Evolutionary conservation across 495 filamentous ascomycete genomes (phyloP), one percentile per base, ranked within the genome.

Genomic region (Aspergillus steynii): DNA sequence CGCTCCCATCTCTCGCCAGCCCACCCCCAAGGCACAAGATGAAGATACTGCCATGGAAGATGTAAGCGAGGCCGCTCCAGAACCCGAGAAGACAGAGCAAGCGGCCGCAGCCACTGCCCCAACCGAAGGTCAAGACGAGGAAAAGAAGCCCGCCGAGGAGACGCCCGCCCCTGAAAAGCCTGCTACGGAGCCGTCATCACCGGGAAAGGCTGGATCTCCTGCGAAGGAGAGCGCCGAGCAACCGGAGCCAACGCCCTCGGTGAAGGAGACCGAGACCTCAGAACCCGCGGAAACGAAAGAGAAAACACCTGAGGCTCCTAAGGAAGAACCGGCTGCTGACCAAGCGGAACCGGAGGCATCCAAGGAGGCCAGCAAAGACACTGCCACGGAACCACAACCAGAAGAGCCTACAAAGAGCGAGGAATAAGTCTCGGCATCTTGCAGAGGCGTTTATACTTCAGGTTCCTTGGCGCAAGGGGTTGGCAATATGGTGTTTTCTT

Each of bases 11-110:
- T 79, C 81, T 25, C 75, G 68, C 10, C 76, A 74, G 4, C 69
- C 71, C 4, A 80, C 77, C 29, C 77, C 81, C 29, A 78, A 80
- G 29, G 80, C 83, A 28, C 80, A 85, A 42, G 84, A 84, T 28
- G 84, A 86, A 58, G 88, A 90, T 65, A 79, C 84, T 4, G 71
- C 85, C 10, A 88, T 90, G 79, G 88, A 88, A 62, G 87, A 88
- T 64, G 85, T 76, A 9, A 72, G 68, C 2, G 66, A 67, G 5
- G 56, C 70, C 4, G 62, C 63, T 25, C 64, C 65, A 25, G 71
- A 68, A 9, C 55, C 71, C 4, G 72, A 71, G 25, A 52, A 62
- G 37, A 58, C 68, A 1, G 60, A 62, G 25, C 54, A 66, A 14
- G 65, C 71, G 0, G 60, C 63, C 25, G 63, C 67, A 34, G 58